These are phyloP conservation scores for Xenosphaeropsis pyriputrescens DNA, from an alignment of 2,329 filamentous ascomycete genomes.

Conservation along the genomic window DNA sequence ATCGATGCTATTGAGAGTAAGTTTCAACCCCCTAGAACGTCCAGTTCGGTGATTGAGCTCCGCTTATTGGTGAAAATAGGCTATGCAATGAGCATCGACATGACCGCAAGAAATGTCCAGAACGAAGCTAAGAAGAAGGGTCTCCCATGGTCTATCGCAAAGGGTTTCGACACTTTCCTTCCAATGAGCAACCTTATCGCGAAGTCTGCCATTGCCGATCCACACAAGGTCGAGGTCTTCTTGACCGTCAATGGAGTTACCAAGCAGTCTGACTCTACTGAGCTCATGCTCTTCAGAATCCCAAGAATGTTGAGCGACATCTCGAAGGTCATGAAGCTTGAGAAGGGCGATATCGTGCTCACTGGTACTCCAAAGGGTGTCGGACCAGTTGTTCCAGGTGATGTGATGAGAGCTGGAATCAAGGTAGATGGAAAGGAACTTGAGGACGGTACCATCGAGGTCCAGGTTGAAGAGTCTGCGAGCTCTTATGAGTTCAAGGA, in stretches of 20 bases:
- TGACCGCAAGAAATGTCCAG: slow-evolving; percentile 92
- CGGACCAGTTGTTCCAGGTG: slow-evolving; percentile 69
- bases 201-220: slow-evolving; percentile 69
- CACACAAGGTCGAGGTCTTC: slow-evolving; percentile 77
- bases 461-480: slow-evolving; percentile 65
- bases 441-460: slow-evolving; percentile 72
- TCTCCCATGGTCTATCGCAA: slow-evolving; percentile 88
- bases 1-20: slow-evolving; percentile 69
- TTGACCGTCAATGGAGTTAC: slow-evolving; percentile 68
- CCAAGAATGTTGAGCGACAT: slow-evolving; percentile 82
- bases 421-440: slow-evolving; percentile 69
- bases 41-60: neutral
- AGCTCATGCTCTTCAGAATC: slow-evolving; percentile 86
- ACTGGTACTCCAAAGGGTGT: slow-evolving; percentile 98
- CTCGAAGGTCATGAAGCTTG: slow-evolving; percentile 84
- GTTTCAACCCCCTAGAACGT: slow-evolving; percentile 8
- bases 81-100: slow-evolving; percentile 87
- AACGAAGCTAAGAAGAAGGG: slow-evolving; percentile 96
- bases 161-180: slow-evolving; percentile 96
- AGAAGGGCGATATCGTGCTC: slow-evolving; percentile 81
- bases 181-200: slow-evolving; percentile 72
- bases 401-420: slow-evolving; percentile 75
- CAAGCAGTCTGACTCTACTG: slow-evolving; percentile 77
- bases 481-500: slow-evolving; percentile 65
- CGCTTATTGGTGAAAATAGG: slow-evolving; percentile 29